Conservation (phyloP, 2,329 filamentous ascomycete genomes). For the Ilyonectria sp. region DNA sequence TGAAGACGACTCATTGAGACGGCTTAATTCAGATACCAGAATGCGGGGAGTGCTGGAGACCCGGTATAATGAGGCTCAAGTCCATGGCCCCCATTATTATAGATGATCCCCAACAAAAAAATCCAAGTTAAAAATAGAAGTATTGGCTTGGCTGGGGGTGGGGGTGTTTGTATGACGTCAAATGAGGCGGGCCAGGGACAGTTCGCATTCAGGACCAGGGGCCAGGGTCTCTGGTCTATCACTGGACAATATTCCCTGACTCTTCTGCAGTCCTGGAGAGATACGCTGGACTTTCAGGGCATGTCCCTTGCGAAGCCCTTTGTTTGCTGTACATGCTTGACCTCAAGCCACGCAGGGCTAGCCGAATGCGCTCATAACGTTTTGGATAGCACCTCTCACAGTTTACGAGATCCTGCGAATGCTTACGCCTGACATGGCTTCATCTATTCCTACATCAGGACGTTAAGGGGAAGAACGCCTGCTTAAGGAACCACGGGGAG, state of each 20-base stretch:
- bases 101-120: neutral
- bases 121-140: neutral
- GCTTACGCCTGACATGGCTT: neutral
- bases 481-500: neutral
- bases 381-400: neutral
- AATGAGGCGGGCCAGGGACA: neutral
- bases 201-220: neutral
- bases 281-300: neutral
- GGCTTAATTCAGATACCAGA: neutral
- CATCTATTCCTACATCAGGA: neutral
- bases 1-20: no score
- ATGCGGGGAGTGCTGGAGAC: slow-evolving; percentile 13
- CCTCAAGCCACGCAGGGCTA: neutral
- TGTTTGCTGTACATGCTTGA: neutral
- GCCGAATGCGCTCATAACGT: neutral
- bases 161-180: neutral
- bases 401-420: neutral
- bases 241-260: neutral
- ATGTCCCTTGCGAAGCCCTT: slow-evolving; percentile 1
- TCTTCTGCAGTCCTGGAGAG: neutral
- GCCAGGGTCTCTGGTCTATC: neutral
- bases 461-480: neutral
- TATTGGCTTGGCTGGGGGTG: neutral
- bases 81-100: neutral
- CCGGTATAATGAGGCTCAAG: slow-evolving; percentile 21